Conservation (phyloP, 805 yeast genomes). For the Sugiyamaella valdiviana region DNA sequence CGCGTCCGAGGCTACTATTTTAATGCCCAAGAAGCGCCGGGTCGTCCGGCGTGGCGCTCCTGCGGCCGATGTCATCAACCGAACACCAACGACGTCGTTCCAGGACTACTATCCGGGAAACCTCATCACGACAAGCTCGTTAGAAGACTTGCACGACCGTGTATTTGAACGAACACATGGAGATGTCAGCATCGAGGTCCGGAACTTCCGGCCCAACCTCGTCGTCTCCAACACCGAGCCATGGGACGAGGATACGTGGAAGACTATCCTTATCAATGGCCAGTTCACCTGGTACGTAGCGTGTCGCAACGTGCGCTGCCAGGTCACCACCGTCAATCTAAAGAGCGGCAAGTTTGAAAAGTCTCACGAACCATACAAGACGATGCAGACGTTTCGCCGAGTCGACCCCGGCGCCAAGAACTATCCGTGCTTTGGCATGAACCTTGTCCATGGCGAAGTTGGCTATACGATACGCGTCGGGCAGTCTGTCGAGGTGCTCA, state of each 20-base stretch:
- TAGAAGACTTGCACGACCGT: conserved; percentile 22
- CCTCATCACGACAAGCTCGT: conserved; percentile 25
- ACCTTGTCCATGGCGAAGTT: conserved; percentile 19
- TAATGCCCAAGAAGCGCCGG: conserved; percentile 24
- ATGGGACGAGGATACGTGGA: conserved; percentile 33
- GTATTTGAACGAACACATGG: conserved; percentile 19
- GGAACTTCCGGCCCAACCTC: conserved; percentile 32
- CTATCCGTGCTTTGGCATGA: conserved; percentile 29
- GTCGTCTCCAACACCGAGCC: conserved; percentile 27
- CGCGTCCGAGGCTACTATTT: conserved; percentile 17
- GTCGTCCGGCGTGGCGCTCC: conserved; percentile 18
- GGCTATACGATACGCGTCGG: conserved; percentile 26
- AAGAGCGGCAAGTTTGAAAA: conserved; percentile 22
- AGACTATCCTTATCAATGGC: conserved; percentile 19
- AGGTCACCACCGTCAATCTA: conserved; percentile 29
- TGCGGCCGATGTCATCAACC: conserved; percentile 11
- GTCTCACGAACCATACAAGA: conserved; percentile 26
- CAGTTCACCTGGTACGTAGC: conserved; percentile 25
- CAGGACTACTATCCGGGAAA: conserved; percentile 32
- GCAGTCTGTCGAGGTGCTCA: conserved; percentile 23
- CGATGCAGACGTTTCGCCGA: conserved; percentile 27
- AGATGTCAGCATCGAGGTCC: conserved; percentile 15
- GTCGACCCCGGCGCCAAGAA: conserved; percentile 26
- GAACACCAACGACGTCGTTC: conserved; percentile 19
- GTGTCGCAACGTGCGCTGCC: conserved; percentile 28